phyloP scores from a whole-genome alignment of 345 rosid species.

The Barbarea vulgaris region DNA sequence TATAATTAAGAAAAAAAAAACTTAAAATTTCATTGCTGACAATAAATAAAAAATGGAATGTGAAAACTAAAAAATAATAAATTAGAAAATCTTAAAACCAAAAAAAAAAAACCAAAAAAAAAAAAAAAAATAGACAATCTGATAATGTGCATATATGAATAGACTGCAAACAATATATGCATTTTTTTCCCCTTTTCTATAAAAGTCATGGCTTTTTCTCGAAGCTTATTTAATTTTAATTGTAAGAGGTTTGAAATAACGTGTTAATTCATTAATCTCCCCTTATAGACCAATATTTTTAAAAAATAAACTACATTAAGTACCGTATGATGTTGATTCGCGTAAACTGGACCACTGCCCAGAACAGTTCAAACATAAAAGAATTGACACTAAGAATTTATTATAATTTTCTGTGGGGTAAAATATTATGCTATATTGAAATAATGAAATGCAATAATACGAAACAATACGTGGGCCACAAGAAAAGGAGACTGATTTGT shows the following conservation, averaged over 20 bases:
- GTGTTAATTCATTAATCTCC: background rate
- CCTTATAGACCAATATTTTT: background rate
- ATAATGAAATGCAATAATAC: conserved; percentile 25
- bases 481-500: conserved; percentile 34
- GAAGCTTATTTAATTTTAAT: background rate
- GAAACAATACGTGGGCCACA: conserved; percentile 37
- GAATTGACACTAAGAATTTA: conserved; percentile 12
- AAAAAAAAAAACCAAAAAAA: no score
- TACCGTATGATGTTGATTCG: background rate
- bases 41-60: background rate
- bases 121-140: background rate
- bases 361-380: conserved; percentile 3
- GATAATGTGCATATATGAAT: background rate
- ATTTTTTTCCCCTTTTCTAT: no score
- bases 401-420: background rate
- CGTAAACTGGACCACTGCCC: conserved; percentile 27
- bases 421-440: background rate
- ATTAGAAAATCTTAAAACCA: background rate
- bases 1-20: background rate
- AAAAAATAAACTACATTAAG: background rate
- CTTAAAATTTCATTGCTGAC: background rate
- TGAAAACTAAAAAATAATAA: background rate
- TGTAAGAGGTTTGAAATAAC: background rate
- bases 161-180: background rate
- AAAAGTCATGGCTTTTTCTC: background rate